Conservation (phyloP, 75 land plant genomes). For the Ceratopteris richardii region DNA sequence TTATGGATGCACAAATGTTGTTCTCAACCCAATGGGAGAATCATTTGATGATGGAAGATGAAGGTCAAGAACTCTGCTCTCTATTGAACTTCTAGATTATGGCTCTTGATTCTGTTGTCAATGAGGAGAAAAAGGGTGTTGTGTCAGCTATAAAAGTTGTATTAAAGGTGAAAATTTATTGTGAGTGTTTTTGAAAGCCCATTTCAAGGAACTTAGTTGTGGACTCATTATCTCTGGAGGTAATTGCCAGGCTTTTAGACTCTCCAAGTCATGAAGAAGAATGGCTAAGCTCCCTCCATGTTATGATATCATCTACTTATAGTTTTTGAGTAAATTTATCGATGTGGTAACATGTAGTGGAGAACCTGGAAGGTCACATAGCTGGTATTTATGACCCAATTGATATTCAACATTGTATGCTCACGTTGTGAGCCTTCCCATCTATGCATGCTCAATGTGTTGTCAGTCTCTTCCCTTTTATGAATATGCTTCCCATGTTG, state of each 20-base stretch:
- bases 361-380: background rate
- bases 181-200: conserved; percentile 32
- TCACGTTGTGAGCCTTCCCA: too few species aligned
- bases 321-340: conserved; percentile 6
- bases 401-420: too few species aligned
- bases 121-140: background rate
- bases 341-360: background rate
- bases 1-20: too few species aligned
- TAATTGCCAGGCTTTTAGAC: conserved; percentile 12
- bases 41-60: background rate
- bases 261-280: too few species aligned
- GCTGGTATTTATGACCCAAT: background rate
- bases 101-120: background rate
- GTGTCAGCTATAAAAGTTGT: background rate
- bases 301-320: too few species aligned
- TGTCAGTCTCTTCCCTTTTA: too few species aligned
- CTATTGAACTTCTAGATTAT: background rate
- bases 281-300: too few species aligned
- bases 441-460: too few species aligned
- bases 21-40: background rate
- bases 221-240: conserved; percentile 38
- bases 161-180: too few species aligned
- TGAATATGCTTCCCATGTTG: too few species aligned
- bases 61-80: background rate
- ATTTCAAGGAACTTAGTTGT: conserved; percentile 33